Percentiles rank a stretch among this genome's conserved stretches.
Evolutionary conservation across 2,329 filamentous ascomycete genomes (phyloP).

Genomic region (Aspergillus cejpii): DNA sequence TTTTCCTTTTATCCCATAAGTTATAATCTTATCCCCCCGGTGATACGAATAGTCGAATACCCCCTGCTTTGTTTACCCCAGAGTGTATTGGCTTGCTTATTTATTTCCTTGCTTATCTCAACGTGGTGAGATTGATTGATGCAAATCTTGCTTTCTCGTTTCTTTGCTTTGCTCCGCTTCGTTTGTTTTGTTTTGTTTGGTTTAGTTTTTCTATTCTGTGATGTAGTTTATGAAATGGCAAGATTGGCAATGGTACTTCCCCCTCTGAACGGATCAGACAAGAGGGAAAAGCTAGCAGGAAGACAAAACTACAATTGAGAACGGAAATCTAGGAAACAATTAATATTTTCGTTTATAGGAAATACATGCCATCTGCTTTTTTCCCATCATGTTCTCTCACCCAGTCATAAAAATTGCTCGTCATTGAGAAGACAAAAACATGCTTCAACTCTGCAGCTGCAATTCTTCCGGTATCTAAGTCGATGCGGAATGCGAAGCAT

Average conservation of each 20-base stretch:
- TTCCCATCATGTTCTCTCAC: conserved; percentile 1
- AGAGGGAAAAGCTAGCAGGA: not conserved
- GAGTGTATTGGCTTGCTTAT: too few relatives aligned
- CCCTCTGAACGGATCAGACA: too few relatives aligned
- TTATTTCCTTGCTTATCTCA: too few relatives aligned
- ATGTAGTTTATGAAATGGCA: not conserved
- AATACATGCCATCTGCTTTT: conserved; percentile 6
- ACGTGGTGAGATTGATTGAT: too few relatives aligned
- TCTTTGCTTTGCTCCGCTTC: not conserved
- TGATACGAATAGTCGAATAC: too few relatives aligned
- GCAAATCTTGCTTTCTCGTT: not conserved
- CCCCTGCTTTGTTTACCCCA: too few relatives aligned
- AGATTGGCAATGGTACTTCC: not conserved
- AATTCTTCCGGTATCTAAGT: conserved; percentile 20
- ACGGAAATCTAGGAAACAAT: not conserved
- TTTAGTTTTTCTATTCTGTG: not conserved
- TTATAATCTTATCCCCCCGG: not conserved
- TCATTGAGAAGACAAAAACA: not conserved
- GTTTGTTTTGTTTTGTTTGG: not conserved
- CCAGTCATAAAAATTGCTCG: conserved; percentile 1
- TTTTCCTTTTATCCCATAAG: conserved; percentile 3
- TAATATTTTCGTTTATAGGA: conserved; percentile 4
- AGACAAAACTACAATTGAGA: not conserved
- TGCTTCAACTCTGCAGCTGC: conserved; percentile 17
- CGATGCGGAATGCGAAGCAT: conserved; percentile 13